Evolutionary conservation across 345 rosid species (phyloP), one percentile per base, ranked within the genome.

Genomic region (Combretum micranthum): DNA sequence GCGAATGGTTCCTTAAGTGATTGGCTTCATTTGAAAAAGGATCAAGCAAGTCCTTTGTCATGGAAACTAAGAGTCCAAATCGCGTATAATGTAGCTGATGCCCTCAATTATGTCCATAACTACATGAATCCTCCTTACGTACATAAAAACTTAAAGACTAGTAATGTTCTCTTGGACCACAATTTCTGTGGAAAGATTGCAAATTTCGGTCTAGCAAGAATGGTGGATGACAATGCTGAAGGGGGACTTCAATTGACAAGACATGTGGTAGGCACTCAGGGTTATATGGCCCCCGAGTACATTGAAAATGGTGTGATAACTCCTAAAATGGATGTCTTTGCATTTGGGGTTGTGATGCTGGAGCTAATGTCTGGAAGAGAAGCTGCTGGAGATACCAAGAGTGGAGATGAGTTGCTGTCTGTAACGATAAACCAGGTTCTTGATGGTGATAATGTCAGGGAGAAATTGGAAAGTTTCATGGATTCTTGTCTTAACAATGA

Each of bases 31-130:
- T 48, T 75, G 12, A 60, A 47, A 4, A 73, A 63, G 65, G 63
- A 50, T 21, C 65, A 37, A 55, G 70, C 2, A 44, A 2, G 48
- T 62, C 71, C 15, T 45, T 75, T 88, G 45, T 44, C 84, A 0
- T 92, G 98, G 98, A 86, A 83, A 70, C 90, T 86, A 72, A 82
- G 96, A 70, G 88, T 80, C 66, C 88, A 80, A 67, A 77, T 86
- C 39, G 90, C 94, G 3, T 54, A 74, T 22, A 84, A 85, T 53
- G 32, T 83, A 10, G 97, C 95, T 0, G 88, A 88, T 62, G 95
- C 87, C 16, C 74, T 92, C 50, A 88, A 84, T 32, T 92, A 88
- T 53, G 83, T 92, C 20, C 96, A 86, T 63, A 83, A 76, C 71
- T 92, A 83, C 64, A 48, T 82, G 5, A 78, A 80, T n/a, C 97